Base-by-base conservation (phyloP, 108 stramenopile genomes). In the Conticribra guillardii region DNA sequence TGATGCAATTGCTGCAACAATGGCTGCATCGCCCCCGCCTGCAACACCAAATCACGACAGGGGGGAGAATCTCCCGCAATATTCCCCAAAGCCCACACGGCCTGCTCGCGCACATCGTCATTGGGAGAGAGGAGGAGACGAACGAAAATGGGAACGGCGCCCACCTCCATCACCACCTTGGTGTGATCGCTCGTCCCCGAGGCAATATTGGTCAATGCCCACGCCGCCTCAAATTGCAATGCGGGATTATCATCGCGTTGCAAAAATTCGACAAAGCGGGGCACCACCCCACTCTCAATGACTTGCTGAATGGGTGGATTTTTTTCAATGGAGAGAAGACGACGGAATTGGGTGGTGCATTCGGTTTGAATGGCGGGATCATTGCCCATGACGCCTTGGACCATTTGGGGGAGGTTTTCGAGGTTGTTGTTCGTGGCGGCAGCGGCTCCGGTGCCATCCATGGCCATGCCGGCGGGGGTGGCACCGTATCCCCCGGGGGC, bases 181-280 rank as follows among this genome's bases (percentile, higher is more conserved):
- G 98, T 98, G 82, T 99, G 97, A 16, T 98, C 97, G n/a, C 89
- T 83, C 15, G 98, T 98, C 47, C 97, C 99, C n/a, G 58, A 52
- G 34, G 99, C 99, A 72, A 99, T 98, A 80, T 99, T 99, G 56
- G 99, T 99, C 31, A 99, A 71, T 15, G 98, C 98, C 99, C 99
- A 99, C 4, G 99, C 98, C 30, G 99, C 97, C 83, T 99, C 99
- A 78, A 99, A 99, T 73, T 99, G 99, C 58, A 98, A 90, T 4
- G 91, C 94, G 45, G 97, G 96, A 65, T 92, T 92, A 65, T 96
- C 96, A 41, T 92, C 94, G 15, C 94, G 76, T 64, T 87, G 89
- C 45, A 99, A 76, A 73, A 99, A 99, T 65, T 95, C 86, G 11
- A 99, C 97, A 71, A 99, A 97, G 55, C 95, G 89, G 22, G 97